Evolutionary conservation across 164 flowering plant species (phyloP).

Genomic region (Stephania cephalantha): DNA sequence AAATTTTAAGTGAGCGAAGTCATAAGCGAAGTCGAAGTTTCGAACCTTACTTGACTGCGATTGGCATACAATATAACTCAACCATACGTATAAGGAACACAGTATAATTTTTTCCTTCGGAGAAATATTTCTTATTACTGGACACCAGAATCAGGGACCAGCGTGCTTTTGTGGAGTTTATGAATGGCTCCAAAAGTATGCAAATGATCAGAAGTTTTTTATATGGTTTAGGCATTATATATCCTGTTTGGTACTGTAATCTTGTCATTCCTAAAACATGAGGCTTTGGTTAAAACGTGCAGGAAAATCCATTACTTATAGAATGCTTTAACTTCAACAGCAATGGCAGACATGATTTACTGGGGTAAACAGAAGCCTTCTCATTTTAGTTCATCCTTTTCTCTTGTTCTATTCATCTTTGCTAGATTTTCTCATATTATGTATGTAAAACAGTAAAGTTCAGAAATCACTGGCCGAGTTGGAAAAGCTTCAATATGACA

Average conservation of each 20-base stretch:
- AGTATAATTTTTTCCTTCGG: background rate
- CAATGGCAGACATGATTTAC: slow-evolving; percentile 65
- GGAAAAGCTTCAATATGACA: slow-evolving; percentile 49
- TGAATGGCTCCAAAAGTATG: background rate
- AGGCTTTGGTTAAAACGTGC: slow-evolving; percentile 20
- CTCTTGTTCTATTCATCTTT: background rate
- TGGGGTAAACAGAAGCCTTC: slow-evolving; percentile 53
- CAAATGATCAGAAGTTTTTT: background rate
- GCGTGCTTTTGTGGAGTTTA: background rate
- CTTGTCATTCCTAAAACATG: background rate
- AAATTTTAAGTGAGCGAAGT: no score
- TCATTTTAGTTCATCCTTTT: background rate
- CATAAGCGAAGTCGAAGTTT: no score
- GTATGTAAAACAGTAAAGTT: slow-evolving; percentile 40
- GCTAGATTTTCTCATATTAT: slow-evolving; percentile 15
- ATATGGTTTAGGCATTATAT: background rate
- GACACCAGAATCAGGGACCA: background rate
- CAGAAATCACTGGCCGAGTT: slow-evolving; percentile 60
- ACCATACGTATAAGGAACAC: background rate
- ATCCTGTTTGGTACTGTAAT: slow-evolving; percentile 3
- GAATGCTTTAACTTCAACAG: slow-evolving; percentile 89
- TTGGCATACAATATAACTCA: background rate
- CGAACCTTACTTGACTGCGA: background rate
- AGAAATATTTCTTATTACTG: background rate
- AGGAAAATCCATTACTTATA: slow-evolving; percentile 78